Percentiles rank a stretch among this genome's conserved stretches.
These are phyloP conservation scores for Stephania japonica DNA, from an alignment of 164 flowering plant genomes.

Conservation along the genomic window DNA sequence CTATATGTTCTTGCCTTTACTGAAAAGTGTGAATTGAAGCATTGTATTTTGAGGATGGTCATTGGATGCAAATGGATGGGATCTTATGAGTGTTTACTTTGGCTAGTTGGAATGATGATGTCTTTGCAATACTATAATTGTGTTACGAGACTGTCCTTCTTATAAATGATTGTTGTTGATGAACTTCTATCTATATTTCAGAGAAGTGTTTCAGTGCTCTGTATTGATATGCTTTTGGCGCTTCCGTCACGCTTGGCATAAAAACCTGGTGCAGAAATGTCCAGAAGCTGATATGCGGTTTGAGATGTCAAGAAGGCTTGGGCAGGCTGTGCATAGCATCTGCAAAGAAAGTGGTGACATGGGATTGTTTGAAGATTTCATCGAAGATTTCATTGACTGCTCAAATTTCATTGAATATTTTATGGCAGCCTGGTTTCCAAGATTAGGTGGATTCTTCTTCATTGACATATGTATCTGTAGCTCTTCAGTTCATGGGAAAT, in stretches of 20 bases:
- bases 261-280: slow-evolving; percentile 67
- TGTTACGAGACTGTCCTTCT: background rate
- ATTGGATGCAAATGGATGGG: background rate
- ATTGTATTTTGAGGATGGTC: background rate
- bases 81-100: background rate
- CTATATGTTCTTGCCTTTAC: background rate
- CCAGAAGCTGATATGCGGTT: slow-evolving; percentile 38
- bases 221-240: slow-evolving; percentile 76
- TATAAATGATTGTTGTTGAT: background rate
- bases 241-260: slow-evolving; percentile 93
- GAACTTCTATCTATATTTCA: slow-evolving; percentile 22
- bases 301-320: slow-evolving; percentile 55
- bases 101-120: background rate
- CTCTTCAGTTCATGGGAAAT: background rate
- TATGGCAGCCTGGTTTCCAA: slow-evolving; percentile 79
- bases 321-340: slow-evolving; percentile 43
- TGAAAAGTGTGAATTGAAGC: background rate
- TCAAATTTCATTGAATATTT: slow-evolving; percentile 82
- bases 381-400: slow-evolving; percentile 67
- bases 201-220: slow-evolving; percentile 91
- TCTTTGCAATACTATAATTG: background rate
- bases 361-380: slow-evolving; percentile 44
- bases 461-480: background rate
- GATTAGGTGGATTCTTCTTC: slow-evolving; percentile 48
- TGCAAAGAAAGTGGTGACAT: slow-evolving; percentile 46